Base-by-base conservation (phyloP, 805 yeast genomes). In the Blastobotrys terrestris region DNA sequence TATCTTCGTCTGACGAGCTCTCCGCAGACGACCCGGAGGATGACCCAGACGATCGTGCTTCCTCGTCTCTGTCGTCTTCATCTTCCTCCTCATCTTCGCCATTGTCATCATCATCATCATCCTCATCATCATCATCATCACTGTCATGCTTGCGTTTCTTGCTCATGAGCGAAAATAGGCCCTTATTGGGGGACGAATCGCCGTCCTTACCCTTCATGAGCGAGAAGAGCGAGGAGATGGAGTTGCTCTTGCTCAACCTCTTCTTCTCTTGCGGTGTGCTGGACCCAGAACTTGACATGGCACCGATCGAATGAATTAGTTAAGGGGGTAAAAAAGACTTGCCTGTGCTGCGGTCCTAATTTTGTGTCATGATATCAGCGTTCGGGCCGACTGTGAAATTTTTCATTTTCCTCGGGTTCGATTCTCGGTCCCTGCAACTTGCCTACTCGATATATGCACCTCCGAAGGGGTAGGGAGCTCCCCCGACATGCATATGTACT, bases 51-150 rank as follows among this genome's bases (percentile, higher is more conserved):
- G 20, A n/a, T 16, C 47, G 15, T 53, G 35, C 18, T 14, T 13
- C 48, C 19, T 49, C 22, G 22, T 20, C 16, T 6, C 55, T 19
- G 20, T 49, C 60, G 39, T 62, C 65, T 11, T 50, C 52, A 48
- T 59, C 60, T 14, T 54, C 55, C 31, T 59, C 52, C 18, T 58
- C 63, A 20, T 55, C 54, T 3, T 53, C 15, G 39, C 57, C 63
- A 44, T 53, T 51, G 43, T 60, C 63, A 50, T 60, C 40, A 52
- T 56, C 42, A 56, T 53, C 41, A 55, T 50, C 48, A 48, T 57
- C 52, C 52, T 53, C 16, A 59, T 55, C 50, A 20, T 47, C 52
- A 15, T 22, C 16, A 41, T 31, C 55, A 49, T 39, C 53, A 11
- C 41, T 44, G 5, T 54, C 49, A 7, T 18, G 44, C 44, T 41